These are phyloP conservation scores for Xerocomus minutiporus DNA, from an alignment of 1,284 basidiomycete genomes.

Conservation along the genomic window DNA sequence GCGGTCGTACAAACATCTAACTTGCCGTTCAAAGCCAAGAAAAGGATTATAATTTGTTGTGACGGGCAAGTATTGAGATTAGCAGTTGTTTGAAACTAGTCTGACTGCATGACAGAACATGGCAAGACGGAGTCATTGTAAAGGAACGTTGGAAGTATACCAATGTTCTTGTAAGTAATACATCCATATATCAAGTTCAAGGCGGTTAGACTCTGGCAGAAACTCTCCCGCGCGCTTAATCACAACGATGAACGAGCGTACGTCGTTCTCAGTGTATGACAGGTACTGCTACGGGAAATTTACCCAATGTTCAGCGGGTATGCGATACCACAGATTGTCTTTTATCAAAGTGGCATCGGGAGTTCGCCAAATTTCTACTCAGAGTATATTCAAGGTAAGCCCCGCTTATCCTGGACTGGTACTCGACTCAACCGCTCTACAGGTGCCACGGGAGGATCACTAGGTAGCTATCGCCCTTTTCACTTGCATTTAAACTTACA, in stretches of 20 bases:
- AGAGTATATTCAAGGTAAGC: slow-evolving; percentile 46
- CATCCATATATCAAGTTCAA: background rate
- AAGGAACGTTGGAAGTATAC: slow-evolving; percentile 53
- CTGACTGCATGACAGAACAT: slow-evolving; percentile 20
- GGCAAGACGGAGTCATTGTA: slow-evolving; percentile 45
- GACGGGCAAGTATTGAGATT: slow-evolving; percentile 49
- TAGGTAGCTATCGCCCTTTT: slow-evolving; percentile 39
- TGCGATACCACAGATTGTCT: slow-evolving; percentile 60
- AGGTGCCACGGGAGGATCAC: slow-evolving; percentile 57
- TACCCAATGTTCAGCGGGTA: slow-evolving; percentile 32
- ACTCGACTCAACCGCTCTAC: slow-evolving; percentile 8
- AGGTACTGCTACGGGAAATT: background rate
- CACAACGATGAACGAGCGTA: slow-evolving; percentile 52
- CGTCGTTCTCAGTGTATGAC: slow-evolving; percentile 11
- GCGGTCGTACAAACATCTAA: background rate
- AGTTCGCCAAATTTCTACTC: slow-evolving; percentile 56
- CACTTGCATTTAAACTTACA: slow-evolving; percentile 2
- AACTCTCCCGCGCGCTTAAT: slow-evolving; percentile 41
- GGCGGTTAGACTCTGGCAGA: slow-evolving; percentile 22
- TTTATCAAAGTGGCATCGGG: slow-evolving; percentile 68
- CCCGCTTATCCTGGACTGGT: background rate
- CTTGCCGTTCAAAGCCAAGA: slow-evolving; percentile 33
- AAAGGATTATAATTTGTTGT: slow-evolving; percentile 65
- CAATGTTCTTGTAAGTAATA: slow-evolving; percentile 52
- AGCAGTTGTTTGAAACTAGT: background rate